Evolutionary conservation across 352 stramenopile species (phyloP).

Genomic region (Globisporangium sylvaticum): DNA sequence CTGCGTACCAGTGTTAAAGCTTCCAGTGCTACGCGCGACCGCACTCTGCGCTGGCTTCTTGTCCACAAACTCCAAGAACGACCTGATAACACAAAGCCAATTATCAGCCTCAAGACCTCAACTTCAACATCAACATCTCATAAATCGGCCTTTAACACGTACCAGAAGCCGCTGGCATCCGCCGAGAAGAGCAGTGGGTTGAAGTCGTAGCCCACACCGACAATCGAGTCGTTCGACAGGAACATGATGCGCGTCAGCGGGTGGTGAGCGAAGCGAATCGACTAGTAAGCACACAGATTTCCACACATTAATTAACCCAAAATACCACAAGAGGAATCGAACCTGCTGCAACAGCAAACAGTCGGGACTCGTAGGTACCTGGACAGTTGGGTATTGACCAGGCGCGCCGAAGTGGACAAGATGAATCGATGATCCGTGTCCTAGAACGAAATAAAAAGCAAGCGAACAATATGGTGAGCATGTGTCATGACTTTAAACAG

Average conservation of each 20-base stretch:
- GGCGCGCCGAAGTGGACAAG: slow-evolving; percentile 83
- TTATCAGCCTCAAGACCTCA: background rate
- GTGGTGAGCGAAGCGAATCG: slow-evolving; percentile 83
- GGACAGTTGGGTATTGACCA: slow-evolving; percentile 68
- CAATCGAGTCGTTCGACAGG: slow-evolving; percentile 83
- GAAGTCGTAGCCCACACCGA: slow-evolving; percentile 90
- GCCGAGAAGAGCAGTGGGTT: slow-evolving; percentile 89
- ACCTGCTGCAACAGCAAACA: background rate
- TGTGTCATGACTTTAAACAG: background rate
- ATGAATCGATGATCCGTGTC: slow-evolving; percentile 89
- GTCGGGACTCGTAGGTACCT: slow-evolving; percentile 24
- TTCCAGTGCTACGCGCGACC: slow-evolving; percentile 53
- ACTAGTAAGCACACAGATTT: slow-evolving; percentile 32
- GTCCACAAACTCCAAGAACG: slow-evolving; percentile 70
- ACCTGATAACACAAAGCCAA: slow-evolving; percentile 26
- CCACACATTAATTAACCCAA: background rate
- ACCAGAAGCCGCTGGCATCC: slow-evolving; percentile 77
- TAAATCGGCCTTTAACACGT: background rate
- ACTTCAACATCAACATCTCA: slow-evolving; percentile 12
- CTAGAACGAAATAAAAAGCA: slow-evolving; percentile 7
- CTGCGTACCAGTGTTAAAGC: slow-evolving; percentile 59
- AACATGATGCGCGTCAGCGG: slow-evolving; percentile 87
- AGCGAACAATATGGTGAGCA: background rate
- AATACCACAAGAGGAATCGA: background rate
- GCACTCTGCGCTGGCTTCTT: slow-evolving; percentile 63